These are phyloP conservation scores for Boletus rufocinnamomeus DNA, from an alignment of 768 basidiomycete genomes.

Conservation along the genomic window DNA sequence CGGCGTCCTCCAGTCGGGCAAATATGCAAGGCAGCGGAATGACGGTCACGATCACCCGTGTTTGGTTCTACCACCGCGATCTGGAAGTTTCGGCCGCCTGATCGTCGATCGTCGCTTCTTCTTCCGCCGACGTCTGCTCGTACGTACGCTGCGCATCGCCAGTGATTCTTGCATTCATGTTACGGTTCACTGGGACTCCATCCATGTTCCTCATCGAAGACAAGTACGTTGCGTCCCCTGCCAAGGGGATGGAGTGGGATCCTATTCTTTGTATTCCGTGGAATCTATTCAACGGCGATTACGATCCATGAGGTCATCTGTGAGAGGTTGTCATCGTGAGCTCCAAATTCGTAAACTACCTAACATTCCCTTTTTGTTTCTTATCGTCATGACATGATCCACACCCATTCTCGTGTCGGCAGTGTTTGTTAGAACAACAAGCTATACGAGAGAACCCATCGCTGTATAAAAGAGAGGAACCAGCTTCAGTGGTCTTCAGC, in stretches of 20 bases:
- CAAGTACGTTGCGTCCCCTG: not conserved
- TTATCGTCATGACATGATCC: not conserved
- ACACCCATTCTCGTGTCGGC: too few species aligned
- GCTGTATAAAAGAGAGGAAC: not conserved
- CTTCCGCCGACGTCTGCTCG: not conserved
- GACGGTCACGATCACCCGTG: not conserved
- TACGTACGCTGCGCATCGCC: not conserved
- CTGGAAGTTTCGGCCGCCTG: not conserved
- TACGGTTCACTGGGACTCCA: not conserved
- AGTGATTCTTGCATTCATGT: not conserved
- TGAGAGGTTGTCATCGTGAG: not conserved
- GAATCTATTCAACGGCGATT: not conserved
- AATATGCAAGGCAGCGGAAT: not conserved
- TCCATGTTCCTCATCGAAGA: not conserved
- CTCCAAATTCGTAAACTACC: not conserved
- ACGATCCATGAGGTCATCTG: not conserved
- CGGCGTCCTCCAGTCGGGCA: not conserved
- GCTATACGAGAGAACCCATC: not conserved
- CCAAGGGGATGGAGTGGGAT: not conserved
- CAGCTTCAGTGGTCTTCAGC: not conserved
- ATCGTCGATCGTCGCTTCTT: not conserved
- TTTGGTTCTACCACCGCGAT: not conserved
- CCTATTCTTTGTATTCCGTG: not conserved
- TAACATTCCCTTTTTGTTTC: not conserved
- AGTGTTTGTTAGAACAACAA: not conserved